These are phyloP conservation scores for Kentomonas sorsogonicus DNA, from an alignment of 208 protist species.

Conservation along the genomic window DNA sequence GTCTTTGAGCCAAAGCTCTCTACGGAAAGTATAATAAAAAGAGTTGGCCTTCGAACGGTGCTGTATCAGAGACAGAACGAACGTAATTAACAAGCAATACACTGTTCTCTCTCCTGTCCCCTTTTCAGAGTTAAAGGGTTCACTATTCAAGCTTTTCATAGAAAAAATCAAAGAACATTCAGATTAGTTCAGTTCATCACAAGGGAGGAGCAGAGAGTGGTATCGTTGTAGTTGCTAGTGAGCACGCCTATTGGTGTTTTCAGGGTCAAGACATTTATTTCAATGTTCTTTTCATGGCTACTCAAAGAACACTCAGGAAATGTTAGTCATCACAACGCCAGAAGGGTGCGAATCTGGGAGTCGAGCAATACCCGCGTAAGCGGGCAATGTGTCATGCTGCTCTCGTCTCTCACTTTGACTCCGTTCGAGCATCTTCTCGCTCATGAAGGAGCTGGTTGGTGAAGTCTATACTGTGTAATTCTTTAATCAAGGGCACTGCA, in stretches of 20 bases:
- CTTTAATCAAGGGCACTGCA: too few relatives aligned
- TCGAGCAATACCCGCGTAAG: too few relatives aligned
- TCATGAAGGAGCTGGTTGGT: too few relatives aligned
- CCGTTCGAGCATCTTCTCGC: too few relatives aligned
- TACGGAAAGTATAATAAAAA: not conserved
- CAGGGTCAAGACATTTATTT: slow-evolving; percentile 2
- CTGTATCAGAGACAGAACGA: slow-evolving; percentile 1
- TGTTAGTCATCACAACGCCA: too few relatives aligned
- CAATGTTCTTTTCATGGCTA: not conserved
- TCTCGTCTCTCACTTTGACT: too few relatives aligned
- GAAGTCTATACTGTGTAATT: too few relatives aligned
- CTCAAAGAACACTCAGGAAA: slow-evolving; percentile 14
- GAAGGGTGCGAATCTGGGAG: too few relatives aligned
- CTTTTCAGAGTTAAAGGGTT: slow-evolving; percentile 12
- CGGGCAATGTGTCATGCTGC: too few relatives aligned
- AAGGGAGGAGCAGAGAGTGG: not conserved
- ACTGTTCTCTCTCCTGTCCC: not conserved
- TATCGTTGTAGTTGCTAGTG: not conserved
- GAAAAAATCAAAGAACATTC: slow-evolving; percentile 5
- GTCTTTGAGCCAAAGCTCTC: slow-evolving; percentile 11
- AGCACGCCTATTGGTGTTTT: not conserved
- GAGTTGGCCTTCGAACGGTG: slow-evolving; percentile 25
- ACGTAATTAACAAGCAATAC: not conserved
- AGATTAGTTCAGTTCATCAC: not conserved
- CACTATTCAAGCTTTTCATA: slow-evolving; percentile 7